A percentile compares a stretch with the other conserved stretches of the same genome.
Conservation (phyloP, 352 stramenopile genomes). For the Phytopythium mirpurense region DNA sequence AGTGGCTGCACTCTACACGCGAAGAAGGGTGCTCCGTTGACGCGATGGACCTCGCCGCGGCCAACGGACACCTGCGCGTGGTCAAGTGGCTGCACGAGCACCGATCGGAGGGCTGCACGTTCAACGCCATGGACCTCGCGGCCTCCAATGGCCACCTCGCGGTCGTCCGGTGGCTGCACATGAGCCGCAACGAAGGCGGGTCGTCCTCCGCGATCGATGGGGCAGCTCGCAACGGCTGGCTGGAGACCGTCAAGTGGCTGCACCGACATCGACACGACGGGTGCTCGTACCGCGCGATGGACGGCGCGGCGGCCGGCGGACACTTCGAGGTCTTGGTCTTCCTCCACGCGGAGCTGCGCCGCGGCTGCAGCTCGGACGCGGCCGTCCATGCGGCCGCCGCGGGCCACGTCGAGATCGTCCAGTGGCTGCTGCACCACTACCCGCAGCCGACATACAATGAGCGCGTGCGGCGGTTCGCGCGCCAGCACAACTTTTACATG, state of each 20-base stretch:
- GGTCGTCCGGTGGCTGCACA: constrained; percentile 27
- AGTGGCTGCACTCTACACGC: constrained; percentile 25
- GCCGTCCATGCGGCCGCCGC: constrained; percentile 16
- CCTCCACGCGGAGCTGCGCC: constrained; percentile 17
- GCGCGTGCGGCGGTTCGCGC: constrained; percentile 19
- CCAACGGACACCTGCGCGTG: constrained; percentile 23
- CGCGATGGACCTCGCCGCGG: constrained; percentile 26
- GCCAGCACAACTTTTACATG: constrained; percentile 25
- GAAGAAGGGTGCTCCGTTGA: constrained; percentile 24
- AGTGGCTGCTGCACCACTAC: constrained; percentile 27
- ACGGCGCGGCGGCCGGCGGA: constrained; percentile 21
- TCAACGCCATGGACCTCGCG: constrained; percentile 27
- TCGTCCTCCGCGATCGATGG: constrained; percentile 25
- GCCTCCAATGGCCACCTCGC: constrained; percentile 22
- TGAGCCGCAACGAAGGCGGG: constrained; percentile 18
- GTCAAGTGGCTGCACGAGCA: constrained; percentile 32
- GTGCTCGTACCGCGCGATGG: constrained; percentile 21
- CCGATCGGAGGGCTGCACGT: constrained; percentile 28
- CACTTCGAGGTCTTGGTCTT: constrained; percentile 30
- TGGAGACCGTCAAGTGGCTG: constrained; percentile 21
- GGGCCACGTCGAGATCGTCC: constrained; percentile 23
- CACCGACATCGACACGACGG: constrained; percentile 21
- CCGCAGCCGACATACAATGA: constrained; percentile 20
- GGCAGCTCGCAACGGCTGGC: constrained; percentile 22
- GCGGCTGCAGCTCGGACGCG: constrained; percentile 24